phyloP scores from a whole-genome alignment of 192 early-diverging fungal species.

The Coemansia sp. region DNA sequence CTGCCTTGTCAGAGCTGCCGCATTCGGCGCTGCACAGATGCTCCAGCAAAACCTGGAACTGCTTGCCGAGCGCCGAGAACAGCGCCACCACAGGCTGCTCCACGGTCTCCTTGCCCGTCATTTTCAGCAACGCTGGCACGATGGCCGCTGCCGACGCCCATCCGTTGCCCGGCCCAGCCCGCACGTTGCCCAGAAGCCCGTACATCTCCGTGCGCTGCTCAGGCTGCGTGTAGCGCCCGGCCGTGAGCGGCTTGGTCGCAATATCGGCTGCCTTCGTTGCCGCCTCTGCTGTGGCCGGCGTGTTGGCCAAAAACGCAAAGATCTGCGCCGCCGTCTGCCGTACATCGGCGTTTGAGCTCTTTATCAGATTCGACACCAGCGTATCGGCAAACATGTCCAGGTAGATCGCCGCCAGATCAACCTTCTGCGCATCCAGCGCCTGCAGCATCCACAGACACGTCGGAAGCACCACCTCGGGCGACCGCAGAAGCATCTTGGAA shows the following conservation, averaged over 20 bases:
- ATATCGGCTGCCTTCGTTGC: conserved; percentile 18
- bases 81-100: conserved; percentile 65
- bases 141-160: conserved; percentile 49
- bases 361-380: conserved; percentile 34
- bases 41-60: conserved; percentile 55
- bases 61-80: conserved; percentile 62
- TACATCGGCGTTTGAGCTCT: conserved; percentile 33
- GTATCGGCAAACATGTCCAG: conserved; percentile 61
- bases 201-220: conserved; percentile 73
- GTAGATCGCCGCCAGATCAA: conserved; percentile 60
- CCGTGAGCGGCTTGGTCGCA: conserved; percentile 45
- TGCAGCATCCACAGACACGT: conserved; percentile 64
- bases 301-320: conserved; percentile 28
- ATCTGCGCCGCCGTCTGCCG: conserved; percentile 26
- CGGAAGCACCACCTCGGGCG: conserved; percentile 77
- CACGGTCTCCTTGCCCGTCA: conserved; percentile 75
- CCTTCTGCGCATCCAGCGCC: conserved; percentile 54
- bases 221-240: conserved; percentile 59
- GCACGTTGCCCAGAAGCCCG: conserved; percentile 52
- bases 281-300: conserved; percentile 24
- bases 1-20: not conserved
- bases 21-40: conserved; percentile 4
- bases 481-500: conserved; percentile 78
- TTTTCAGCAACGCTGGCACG: conserved; percentile 64
- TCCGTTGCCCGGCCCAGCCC: conserved; percentile 27